These are phyloP conservation scores for Rhododendron molle DNA, from an alignment of 148 eudicot genomes.

Conservation along the genomic window DNA sequence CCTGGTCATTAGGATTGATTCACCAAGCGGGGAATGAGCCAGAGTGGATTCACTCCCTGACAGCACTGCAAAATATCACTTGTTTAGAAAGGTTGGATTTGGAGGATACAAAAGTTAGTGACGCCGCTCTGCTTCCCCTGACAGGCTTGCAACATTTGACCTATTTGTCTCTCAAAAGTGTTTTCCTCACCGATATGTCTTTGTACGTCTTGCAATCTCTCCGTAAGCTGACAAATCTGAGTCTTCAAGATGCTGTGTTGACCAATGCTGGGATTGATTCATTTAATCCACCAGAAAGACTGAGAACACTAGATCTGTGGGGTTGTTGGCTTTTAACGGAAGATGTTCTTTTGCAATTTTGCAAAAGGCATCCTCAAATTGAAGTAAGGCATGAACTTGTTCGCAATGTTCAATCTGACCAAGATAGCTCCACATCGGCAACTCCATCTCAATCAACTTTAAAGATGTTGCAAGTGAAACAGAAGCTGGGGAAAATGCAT, in stretches of 20 bases:
- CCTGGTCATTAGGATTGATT: conserved; percentile 42
- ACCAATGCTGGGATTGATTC: conserved; percentile 51
- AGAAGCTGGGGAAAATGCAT: conserved; percentile 25
- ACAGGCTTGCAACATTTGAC: conserved; percentile 32
- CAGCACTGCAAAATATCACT: conserved; percentile 48
- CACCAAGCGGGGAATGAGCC: conserved; percentile 24
- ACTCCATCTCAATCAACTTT: conserved; percentile 23
- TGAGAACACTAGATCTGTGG: conserved; percentile 53
- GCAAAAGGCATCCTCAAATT: conserved; percentile 45
- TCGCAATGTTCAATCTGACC: conserved; percentile 15
- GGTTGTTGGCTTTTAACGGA: conserved; percentile 85
- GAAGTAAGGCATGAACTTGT: conserved; percentile 57
- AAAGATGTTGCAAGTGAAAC: conserved; percentile 25
- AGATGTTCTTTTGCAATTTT: conserved; percentile 44
- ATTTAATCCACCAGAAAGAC: conserved; percentile 52
- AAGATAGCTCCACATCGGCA: conserved; percentile 10
- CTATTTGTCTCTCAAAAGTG: conserved; percentile 45
- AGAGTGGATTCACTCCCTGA: conserved; percentile 44
- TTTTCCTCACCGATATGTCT: conserved; percentile 45
- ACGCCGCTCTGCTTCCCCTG: conserved; percentile 46
- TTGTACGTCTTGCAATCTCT: conserved; percentile 43
- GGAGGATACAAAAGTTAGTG: conserved; percentile 50
- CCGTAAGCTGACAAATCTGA: conserved; percentile 41
- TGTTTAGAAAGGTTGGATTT: conserved; percentile 52
- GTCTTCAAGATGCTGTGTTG: conserved; percentile 57